Percentiles rank a stretch among this genome's conserved stretches.
Evolutionary conservation across 192 early-diverging fungal species (phyloP).

Genomic region (Coemansia furcata): DNA sequence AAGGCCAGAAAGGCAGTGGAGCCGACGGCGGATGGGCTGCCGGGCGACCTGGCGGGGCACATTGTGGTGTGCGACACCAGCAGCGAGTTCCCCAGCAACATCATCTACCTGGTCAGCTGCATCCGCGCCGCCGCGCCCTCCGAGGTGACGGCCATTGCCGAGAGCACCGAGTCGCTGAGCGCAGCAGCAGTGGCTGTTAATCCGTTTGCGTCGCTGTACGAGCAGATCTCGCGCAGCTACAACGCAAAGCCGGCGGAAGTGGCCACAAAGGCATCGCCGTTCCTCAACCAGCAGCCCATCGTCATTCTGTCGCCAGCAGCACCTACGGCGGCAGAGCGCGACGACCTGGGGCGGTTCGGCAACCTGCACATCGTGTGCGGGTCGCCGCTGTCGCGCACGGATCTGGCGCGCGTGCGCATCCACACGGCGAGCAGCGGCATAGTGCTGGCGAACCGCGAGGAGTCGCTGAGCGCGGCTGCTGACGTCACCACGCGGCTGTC

Average conservation of each 20-base stretch:
- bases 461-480: conserved; percentile 33
- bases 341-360: conserved; percentile 52
- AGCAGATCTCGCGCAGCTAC: conserved; percentile 53
- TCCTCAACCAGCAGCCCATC: conserved; percentile 52
- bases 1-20: conserved; percentile 5
- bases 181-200: neutral
- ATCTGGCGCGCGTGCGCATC: conserved; percentile 60
- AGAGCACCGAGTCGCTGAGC: neutral
- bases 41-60: conserved; percentile 55
- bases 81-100: conserved; percentile 59
- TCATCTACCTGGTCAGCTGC: conserved; percentile 66
- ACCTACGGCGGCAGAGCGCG: conserved; percentile 40
- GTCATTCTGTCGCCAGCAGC: conserved; percentile 59
- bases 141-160: conserved; percentile 22
- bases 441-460: conserved; percentile 57
- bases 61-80: conserved; percentile 62
- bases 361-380: conserved; percentile 59
- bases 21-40: conserved; percentile 29
- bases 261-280: conserved; percentile 1
- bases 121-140: conserved; percentile 59
- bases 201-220: conserved; percentile 44
- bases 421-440: conserved; percentile 56
- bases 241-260: neutral
- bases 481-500: conserved; percentile 37
- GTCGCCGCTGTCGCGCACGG: conserved; percentile 56